A percentile compares a stretch with the other conserved stretches of the same genome.
These are phyloP conservation scores for Lactarius hengduanensis DNA, from an alignment of 768 basidiomycete species.

Conservation along the genomic window DNA sequence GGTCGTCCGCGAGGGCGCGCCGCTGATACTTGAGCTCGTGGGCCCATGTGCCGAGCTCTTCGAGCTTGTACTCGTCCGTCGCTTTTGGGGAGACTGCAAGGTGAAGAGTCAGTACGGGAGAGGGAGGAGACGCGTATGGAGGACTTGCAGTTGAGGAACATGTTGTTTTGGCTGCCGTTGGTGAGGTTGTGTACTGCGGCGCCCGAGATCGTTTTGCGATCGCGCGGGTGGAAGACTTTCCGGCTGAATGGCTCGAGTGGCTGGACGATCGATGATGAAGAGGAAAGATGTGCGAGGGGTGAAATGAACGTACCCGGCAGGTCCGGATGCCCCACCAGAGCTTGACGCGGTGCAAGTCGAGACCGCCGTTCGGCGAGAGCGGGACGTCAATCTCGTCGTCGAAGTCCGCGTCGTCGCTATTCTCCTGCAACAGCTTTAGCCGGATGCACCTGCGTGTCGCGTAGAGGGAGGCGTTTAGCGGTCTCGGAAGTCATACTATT, in stretches of 20 bases:
- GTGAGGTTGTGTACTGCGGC: slow-evolving; percentile 22
- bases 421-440: slow-evolving; percentile 15
- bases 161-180: slow-evolving; percentile 10
- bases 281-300: too few relatives aligned
- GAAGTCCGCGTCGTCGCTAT: neutral
- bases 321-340: slow-evolving; percentile 22
- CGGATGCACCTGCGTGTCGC: slow-evolving; percentile 23
- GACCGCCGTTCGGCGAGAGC: slow-evolving; percentile 21
- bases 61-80: slow-evolving; percentile 14
- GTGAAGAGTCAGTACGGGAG: neutral
- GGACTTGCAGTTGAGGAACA: slow-evolving; percentile 2
- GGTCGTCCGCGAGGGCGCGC: slow-evolving; percentile 18
- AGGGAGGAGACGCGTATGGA: neutral
- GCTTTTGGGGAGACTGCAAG: slow-evolving; percentile 4
- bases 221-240: slow-evolving; percentile 15
- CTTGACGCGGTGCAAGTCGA: slow-evolving; percentile 25
- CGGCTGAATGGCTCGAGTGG: slow-evolving; percentile 24
- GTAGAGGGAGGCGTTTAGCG: neutral
- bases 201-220: slow-evolving; percentile 17
- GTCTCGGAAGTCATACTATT: neutral
- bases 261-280: neutral
- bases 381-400: slow-evolving; percentile 28
- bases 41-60: slow-evolving; percentile 21
- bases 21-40: slow-evolving; percentile 20
- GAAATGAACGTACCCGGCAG: slow-evolving; percentile 13